phyloP scores from a whole-genome alignment of 2,329 filamentous ascomycete species.

The Pestalotiopsis sp. region DNA sequence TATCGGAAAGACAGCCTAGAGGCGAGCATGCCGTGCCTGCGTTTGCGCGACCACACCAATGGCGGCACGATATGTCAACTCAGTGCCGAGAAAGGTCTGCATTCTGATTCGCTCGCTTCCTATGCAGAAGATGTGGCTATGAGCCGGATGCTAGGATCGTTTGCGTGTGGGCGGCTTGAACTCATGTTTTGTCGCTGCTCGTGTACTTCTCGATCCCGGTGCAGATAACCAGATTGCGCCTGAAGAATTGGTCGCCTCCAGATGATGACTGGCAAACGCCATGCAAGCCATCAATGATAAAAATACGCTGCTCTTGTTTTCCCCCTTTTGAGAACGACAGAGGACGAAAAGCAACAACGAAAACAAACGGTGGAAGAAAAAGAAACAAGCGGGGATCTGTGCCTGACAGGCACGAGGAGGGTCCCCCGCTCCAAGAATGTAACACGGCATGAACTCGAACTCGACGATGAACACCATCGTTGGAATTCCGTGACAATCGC shows the following conservation, averaged over 20 bases:
- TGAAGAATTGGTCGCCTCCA: too few relatives aligned
- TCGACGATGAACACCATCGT: slow-evolving; percentile 16
- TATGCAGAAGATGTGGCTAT: background rate
- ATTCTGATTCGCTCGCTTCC: background rate
- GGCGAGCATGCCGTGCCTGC: slow-evolving; percentile 5
- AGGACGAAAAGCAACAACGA: background rate
- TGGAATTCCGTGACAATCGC: slow-evolving; percentile 23
- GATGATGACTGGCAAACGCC: background rate
- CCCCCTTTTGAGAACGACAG: background rate
- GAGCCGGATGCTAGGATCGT: background rate
- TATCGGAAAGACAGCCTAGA: background rate
- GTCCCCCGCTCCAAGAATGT: background rate
- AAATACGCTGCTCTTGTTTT: background rate
- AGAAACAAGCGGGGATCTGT: background rate
- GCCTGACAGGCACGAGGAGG: background rate
- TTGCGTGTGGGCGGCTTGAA: background rate
- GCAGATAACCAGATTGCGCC: too few relatives aligned
- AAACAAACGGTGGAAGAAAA: background rate
- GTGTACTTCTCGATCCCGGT: too few relatives aligned
- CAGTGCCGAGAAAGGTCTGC: background rate
- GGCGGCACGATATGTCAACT: background rate
- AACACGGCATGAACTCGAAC: background rate
- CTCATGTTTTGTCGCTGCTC: background rate
- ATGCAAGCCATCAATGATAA: background rate
- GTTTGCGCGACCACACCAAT: background rate